Evolutionary conservation across 1,139 yeast species (phyloP).

Genomic region (Geotrichum carabidarum): DNA sequence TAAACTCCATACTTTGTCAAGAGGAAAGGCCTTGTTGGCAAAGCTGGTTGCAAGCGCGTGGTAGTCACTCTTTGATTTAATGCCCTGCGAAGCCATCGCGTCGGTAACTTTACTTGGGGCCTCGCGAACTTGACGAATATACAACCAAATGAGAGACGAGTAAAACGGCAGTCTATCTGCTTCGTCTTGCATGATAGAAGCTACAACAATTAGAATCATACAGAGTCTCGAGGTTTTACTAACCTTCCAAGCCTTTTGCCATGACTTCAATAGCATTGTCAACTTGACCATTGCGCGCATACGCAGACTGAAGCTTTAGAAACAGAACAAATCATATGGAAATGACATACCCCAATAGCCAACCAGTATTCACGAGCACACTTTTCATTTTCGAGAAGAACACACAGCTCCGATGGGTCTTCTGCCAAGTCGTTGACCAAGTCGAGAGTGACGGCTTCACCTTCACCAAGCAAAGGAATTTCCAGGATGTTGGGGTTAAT

Average conservation of each 20-base stretch:
- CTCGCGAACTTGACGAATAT: constrained; percentile 47
- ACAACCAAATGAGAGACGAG: constrained; percentile 69
- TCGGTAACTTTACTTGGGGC: constrained; percentile 34
- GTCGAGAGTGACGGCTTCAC: constrained; percentile 41
- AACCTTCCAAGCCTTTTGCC: constrained; percentile 51
- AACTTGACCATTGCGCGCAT: constrained; percentile 56
- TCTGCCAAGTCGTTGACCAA: constrained; percentile 73
- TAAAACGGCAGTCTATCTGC: constrained; percentile 54
- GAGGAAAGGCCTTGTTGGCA: constrained; percentile 33
- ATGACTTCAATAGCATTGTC: constrained; percentile 64
- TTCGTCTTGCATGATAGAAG: constrained; percentile 37
- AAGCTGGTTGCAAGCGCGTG: constrained; percentile 33
- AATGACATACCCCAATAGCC: constrained; percentile 50
- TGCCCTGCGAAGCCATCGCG: constrained; percentile 25
- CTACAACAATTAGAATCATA: constrained; percentile 11
- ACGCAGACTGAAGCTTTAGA: constrained; percentile 47
- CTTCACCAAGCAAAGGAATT: constrained; percentile 39
- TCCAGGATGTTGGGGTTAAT: constrained; percentile 35
- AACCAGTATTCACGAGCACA: constrained; percentile 79
- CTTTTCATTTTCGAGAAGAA: constrained; percentile 70
- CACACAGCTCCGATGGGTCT: constrained; percentile 76
- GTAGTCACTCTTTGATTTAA: constrained; percentile 26
- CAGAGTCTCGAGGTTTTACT: constrained; percentile 16
- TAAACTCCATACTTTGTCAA: constrained; percentile 45
- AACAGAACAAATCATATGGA: not conserved